A percentile compares a stretch with the other conserved stretches of the same genome.
Evolutionary conservation across 1,284 basidiomycete species (phyloP).

Genomic region (Stygiomarasmius scandens): DNA sequence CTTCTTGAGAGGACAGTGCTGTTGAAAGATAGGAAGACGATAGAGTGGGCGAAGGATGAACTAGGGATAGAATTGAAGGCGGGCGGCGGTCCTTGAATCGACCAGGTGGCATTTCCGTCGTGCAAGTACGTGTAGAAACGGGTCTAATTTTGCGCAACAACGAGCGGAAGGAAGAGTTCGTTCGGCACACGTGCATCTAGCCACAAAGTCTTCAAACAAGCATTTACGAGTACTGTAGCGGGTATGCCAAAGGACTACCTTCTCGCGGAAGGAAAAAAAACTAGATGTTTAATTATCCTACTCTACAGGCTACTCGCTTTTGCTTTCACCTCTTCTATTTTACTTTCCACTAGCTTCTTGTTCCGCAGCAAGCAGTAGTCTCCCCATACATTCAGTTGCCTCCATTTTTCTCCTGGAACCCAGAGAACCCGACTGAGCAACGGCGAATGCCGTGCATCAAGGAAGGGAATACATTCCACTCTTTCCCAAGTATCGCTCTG

Average conservation of each 20-base stretch:
- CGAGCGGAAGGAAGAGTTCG: too few relatives aligned
- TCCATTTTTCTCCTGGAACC: conserved; percentile 74
- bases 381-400: conserved; percentile 63
- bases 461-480: conserved; percentile 75
- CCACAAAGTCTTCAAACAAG: too few relatives aligned
- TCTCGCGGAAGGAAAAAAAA: too few relatives aligned
- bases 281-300: neutral
- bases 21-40: neutral
- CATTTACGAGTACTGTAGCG: too few relatives aligned
- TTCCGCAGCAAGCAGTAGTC: conserved; percentile 75
- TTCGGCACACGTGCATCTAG: too few relatives aligned
- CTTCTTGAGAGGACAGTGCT: conserved; percentile 7
- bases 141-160: too few relatives aligned
- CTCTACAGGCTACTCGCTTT: neutral
- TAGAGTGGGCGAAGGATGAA: conserved; percentile 13
- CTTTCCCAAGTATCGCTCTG: conserved; percentile 74
- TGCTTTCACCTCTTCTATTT: conserved; percentile 31
- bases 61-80: conserved; percentile 7
- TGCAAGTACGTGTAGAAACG: too few relatives aligned
- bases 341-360: conserved; percentile 40
- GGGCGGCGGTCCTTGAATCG: neutral
- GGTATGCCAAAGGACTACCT: too few relatives aligned
- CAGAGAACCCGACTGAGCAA: conserved; percentile 76
- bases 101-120: neutral
- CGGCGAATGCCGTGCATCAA: conserved; percentile 78